These are phyloP conservation scores for Wickerhamiella alocasiicola DNA, from an alignment of 805 yeast genomes.

Conservation along the genomic window DNA sequence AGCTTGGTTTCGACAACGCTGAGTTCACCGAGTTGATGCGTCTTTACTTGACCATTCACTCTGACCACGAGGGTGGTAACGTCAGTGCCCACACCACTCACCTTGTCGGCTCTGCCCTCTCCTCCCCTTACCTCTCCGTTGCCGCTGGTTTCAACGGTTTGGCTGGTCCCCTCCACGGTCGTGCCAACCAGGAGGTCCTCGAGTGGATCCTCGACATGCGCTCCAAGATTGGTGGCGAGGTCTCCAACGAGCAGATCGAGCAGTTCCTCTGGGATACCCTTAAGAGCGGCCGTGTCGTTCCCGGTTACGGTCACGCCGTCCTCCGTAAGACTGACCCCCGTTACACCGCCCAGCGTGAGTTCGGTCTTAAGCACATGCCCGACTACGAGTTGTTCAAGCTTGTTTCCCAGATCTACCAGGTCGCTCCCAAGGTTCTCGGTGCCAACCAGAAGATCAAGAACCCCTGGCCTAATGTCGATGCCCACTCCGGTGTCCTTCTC, in stretches of 20 bases:
- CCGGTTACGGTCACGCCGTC: constrained; percentile 84
- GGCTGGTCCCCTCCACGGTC: constrained; percentile 81
- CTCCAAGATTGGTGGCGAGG: constrained; percentile 51
- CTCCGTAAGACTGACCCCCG: constrained; percentile 83
- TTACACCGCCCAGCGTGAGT: constrained; percentile 74
- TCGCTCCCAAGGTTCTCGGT: constrained; percentile 69
- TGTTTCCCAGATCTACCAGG: constrained; percentile 64
- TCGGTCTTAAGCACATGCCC: constrained; percentile 61
- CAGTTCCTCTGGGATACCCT: constrained; percentile 68
- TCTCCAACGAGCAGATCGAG: constrained; percentile 55
- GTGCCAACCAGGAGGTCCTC: constrained; percentile 78
- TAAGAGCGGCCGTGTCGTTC: constrained; percentile 73
- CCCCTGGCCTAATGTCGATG: constrained; percentile 89
- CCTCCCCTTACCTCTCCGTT: constrained; percentile 64
- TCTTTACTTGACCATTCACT: constrained; percentile 67
- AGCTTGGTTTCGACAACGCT: constrained; percentile 47
- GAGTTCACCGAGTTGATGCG: constrained; percentile 67
- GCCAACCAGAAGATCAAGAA: constrained; percentile 83
- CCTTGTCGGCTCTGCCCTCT: constrained; percentile 70
- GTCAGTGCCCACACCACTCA: constrained; percentile 82
- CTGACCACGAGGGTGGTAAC: constrained; percentile 86
- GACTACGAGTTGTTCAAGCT: constrained; percentile 68
- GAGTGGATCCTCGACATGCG: constrained; percentile 66
- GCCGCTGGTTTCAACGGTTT: constrained; percentile 78
- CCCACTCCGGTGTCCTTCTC: constrained; percentile 74